phyloP scores from a whole-genome alignment of 2,329 filamentous ascomycete species.

The Trichophyton rubrum region DNA sequence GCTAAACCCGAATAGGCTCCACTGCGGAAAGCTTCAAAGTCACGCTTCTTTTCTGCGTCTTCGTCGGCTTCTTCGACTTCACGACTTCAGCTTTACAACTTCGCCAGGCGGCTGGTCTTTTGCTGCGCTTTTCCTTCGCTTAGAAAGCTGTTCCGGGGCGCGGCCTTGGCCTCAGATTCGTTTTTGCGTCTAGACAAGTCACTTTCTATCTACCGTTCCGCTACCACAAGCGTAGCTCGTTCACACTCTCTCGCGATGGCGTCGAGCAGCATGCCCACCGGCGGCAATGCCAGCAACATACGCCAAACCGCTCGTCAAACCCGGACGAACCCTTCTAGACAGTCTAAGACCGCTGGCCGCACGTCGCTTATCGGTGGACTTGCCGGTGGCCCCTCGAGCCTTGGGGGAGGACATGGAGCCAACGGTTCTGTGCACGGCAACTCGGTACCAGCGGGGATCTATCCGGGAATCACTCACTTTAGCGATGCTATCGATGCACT shows the following conservation, averaged over 20 bases:
- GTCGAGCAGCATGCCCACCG: constrained; percentile 15
- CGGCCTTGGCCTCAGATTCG: neutral
- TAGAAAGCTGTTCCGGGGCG: neutral
- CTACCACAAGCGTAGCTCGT: neutral
- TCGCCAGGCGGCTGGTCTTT: neutral
- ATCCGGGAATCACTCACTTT: constrained; percentile 60
- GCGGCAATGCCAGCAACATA: constrained; percentile 18
- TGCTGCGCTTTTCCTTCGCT: neutral
- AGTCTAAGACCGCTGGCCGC: constrained; percentile 33
- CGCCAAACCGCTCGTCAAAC: constrained; percentile 35
- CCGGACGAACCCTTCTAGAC: constrained; percentile 38
- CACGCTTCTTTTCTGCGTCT: neutral
- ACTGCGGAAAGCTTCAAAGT: neutral
- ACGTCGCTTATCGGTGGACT: constrained; percentile 24
- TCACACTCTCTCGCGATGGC: constrained; percentile 2
- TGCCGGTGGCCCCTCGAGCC: neutral
- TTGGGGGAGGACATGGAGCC: neutral
- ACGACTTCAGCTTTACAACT: neutral
- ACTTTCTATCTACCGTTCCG: neutral
- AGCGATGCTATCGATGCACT: constrained; percentile 85
- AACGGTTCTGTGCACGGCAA: constrained; percentile 12
- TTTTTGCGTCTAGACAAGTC: neutral
- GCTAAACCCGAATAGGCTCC: neutral
- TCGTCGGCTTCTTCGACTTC: neutral
- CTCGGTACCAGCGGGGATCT: constrained; percentile 40